These are phyloP conservation scores for Geotrichum restrictum DNA, from an alignment of 1,139 yeast species.

Conservation along the genomic window DNA sequence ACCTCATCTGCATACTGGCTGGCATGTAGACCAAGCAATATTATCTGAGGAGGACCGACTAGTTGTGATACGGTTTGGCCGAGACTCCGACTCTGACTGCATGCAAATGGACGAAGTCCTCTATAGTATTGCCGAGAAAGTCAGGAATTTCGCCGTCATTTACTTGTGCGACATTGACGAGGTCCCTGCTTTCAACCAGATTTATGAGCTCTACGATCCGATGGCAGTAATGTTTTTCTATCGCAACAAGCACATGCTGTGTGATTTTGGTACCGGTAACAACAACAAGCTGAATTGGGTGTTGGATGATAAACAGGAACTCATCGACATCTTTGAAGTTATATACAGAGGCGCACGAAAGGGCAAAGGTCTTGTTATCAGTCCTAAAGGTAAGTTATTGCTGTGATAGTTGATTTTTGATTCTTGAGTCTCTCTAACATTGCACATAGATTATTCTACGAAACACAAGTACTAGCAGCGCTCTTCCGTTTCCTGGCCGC, in stretches of 20 bases:
- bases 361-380: constrained; percentile 86
- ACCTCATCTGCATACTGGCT: constrained; percentile 85
- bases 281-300: constrained; percentile 86
- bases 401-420: background rate
- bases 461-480: constrained; percentile 32
- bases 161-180: constrained; percentile 84
- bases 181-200: constrained; percentile 86
- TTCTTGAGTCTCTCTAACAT: background rate
- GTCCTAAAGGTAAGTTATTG: constrained; percentile 55
- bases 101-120: constrained; percentile 88
- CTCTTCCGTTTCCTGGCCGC: background rate
- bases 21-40: constrained; percentile 98
- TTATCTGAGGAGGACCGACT: constrained; percentile 77
- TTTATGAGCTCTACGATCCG: constrained; percentile 91
- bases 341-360: constrained; percentile 86
- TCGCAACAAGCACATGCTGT: constrained; percentile 92
- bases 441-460: constrained; percentile 32
- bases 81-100: constrained; percentile 71
- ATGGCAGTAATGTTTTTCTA: constrained; percentile 90
- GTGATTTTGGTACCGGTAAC: constrained; percentile 97
- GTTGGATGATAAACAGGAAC: constrained; percentile 76
- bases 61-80: constrained; percentile 84
- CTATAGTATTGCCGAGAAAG: constrained; percentile 73
- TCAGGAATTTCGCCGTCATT: constrained; percentile 80
- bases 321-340: constrained; percentile 87